phyloP scores from a whole-genome alignment of 176 grass and related monocot genomes.

The Aegilops longissima region DNA sequence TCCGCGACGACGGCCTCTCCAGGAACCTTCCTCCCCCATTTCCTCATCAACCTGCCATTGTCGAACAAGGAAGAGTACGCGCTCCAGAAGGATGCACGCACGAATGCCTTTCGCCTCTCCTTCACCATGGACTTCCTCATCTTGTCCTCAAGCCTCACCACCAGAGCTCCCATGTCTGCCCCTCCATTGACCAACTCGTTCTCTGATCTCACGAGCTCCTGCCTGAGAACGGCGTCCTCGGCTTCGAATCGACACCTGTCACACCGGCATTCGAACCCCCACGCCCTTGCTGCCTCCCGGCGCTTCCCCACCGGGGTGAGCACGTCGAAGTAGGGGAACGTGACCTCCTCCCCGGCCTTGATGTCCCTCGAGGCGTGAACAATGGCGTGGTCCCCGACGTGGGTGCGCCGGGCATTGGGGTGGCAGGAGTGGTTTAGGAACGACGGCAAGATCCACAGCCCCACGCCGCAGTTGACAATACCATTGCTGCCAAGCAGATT shows the following conservation, averaged over 20 bases:
- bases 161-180: conserved; percentile 40
- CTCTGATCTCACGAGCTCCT: conserved; percentile 53
- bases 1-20: conserved; percentile 35
- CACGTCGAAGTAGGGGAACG: conserved; percentile 86
- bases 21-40: conserved; percentile 60
- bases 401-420: conserved; percentile 66
- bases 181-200: conserved; percentile 29
- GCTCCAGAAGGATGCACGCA: conserved; percentile 77
- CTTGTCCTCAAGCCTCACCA: conserved; percentile 57
- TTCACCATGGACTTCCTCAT: conserved; percentile 65
- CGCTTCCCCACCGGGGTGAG: conserved; percentile 49
- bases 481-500: conserved; percentile 49
- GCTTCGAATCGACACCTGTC: conserved; percentile 70
- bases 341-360: conserved; percentile 78
- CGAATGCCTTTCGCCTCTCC: conserved; percentile 68
- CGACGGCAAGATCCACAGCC: conserved; percentile 82
- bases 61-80: conserved; percentile 49
- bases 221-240: conserved; percentile 23
- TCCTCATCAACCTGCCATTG: conserved; percentile 61
- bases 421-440: conserved; percentile 89
- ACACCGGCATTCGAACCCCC: conserved; percentile 82
- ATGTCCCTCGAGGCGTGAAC: conserved; percentile 84
- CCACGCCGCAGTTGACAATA: conserved; percentile 52
- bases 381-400: conserved; percentile 65
- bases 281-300: conserved; percentile 46